Evolutionary conservation across 306 rosid species (phyloP).

Genomic region (Citrullus amarus): DNA sequence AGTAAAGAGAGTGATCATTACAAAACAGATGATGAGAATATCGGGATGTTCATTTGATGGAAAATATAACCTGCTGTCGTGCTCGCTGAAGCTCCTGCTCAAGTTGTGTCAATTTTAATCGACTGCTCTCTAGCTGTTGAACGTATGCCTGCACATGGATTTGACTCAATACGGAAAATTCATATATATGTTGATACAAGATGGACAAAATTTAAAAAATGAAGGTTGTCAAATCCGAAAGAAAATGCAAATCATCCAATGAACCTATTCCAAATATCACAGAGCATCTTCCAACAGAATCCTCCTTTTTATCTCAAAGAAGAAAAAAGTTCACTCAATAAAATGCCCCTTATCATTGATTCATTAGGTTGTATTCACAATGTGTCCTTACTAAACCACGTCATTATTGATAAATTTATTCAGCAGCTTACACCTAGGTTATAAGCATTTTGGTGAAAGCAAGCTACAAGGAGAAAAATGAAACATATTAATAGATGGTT

Average conservation of each 20-base stretch:
- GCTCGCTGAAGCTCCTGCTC: constrained; percentile 99
- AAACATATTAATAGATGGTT: not conserved
- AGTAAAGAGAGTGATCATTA: not conserved
- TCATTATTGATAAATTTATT: not conserved
- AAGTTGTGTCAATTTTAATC: constrained; percentile 82
- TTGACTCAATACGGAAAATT: not conserved
- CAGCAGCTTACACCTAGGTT: not conserved
- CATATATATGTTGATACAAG: not conserved
- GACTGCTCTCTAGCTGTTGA: constrained; percentile 93
- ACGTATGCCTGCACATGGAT: constrained; percentile 61
- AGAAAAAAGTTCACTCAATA: not conserved
- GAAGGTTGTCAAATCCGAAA: not conserved
- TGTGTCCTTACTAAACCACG: not conserved
- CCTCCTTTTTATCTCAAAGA: not conserved
- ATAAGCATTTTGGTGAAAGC: not conserved
- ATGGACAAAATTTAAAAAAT: not conserved
- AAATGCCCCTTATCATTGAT: not conserved
- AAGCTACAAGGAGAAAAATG: not conserved
- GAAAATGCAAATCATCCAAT: not conserved
- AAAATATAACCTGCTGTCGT: constrained; percentile 63
- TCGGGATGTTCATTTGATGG: not conserved
- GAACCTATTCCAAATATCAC: not conserved
- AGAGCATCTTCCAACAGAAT: not conserved
- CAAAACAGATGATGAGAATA: not conserved
- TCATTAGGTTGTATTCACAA: not conserved